Evolutionary conservation across 768 basidiomycete species (phyloP).

Genomic region (Dioszegia crocea): DNA sequence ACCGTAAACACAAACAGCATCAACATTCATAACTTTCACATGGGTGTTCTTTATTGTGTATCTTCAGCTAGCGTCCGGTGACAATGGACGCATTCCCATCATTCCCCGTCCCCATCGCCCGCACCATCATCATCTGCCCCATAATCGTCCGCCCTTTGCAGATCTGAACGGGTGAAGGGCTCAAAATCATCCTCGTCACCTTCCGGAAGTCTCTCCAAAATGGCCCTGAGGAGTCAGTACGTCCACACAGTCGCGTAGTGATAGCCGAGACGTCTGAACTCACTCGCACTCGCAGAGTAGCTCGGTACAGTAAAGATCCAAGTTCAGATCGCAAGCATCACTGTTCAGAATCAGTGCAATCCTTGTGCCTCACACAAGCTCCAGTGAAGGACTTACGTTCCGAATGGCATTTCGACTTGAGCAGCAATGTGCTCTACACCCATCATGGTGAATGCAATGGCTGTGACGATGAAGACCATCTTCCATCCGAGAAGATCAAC

Average conservation of each 20-base stretch:
- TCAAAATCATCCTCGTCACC: constrained; percentile 53
- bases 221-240: constrained; percentile 18
- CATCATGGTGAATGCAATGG: constrained; percentile 50
- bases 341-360: constrained; percentile 14
- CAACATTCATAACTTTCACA: too few relatives aligned
- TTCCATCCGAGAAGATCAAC: constrained; percentile 74
- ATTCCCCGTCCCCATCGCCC: constrained; percentile 16
- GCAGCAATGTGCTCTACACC: constrained; percentile 85
- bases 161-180: constrained; percentile 17
- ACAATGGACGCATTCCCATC: too few relatives aligned
- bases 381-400: constrained; percentile 60
- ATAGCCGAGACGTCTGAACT: constrained; percentile 5
- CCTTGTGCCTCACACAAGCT: too few relatives aligned
- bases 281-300: constrained; percentile 79
- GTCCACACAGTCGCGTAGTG: too few relatives aligned
- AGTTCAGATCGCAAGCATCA: constrained; percentile 44
- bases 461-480: constrained; percentile 75
- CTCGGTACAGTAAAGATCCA: constrained; percentile 77
- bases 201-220: constrained; percentile 32
- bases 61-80: too few relatives aligned
- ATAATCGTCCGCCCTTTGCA: constrained; percentile 21
- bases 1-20: too few relatives aligned
- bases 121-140: constrained; percentile 28
- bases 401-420: constrained; percentile 92
- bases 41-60: too few relatives aligned